phyloP scores from a whole-genome alignment of 1,284 basidiomycete species.

The Irpex sp. region DNA sequence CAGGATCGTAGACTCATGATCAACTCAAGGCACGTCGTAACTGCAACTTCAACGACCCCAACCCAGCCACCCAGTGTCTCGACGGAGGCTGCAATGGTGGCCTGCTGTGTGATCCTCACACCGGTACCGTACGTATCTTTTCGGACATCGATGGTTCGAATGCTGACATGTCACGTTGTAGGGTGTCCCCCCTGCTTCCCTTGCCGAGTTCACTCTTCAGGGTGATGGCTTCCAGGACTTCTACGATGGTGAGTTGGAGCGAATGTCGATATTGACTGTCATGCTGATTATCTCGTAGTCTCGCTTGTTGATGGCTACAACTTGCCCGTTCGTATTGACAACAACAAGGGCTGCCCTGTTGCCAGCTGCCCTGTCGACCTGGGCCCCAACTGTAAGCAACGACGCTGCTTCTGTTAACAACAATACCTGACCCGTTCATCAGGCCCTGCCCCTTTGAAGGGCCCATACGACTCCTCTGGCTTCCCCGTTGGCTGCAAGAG shows the following conservation, averaged over 20 bases:
- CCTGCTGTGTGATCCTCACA: slow-evolving; percentile 35
- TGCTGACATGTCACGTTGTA: slow-evolving; percentile 8
- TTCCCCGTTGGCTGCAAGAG: slow-evolving; percentile 41
- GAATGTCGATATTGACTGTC: not conserved
- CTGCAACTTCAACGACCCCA: slow-evolving; percentile 38
- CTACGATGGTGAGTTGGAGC: slow-evolving; percentile 34
- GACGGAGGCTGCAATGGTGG: slow-evolving; percentile 47
- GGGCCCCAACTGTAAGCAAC: slow-evolving; percentile 30
- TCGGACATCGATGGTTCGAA: not conserved
- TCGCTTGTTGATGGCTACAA: slow-evolving; percentile 41
- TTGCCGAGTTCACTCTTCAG: slow-evolving; percentile 41
- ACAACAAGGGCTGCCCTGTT: slow-evolving; percentile 36
- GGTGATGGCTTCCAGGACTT: slow-evolving; percentile 29
- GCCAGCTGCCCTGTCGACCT: slow-evolving; percentile 42
- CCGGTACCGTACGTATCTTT: slow-evolving; percentile 31
- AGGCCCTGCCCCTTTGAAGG: slow-evolving; percentile 35
- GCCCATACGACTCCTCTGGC: slow-evolving; percentile 34
- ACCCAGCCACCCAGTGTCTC: slow-evolving; percentile 38
- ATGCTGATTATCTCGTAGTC: slow-evolving; percentile 18
- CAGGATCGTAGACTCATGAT: not conserved
- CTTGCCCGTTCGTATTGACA: slow-evolving; percentile 37
- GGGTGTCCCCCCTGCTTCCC: slow-evolving; percentile 40
- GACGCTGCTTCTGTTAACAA: not conserved
- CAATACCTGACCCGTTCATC: not conserved
- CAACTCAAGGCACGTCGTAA: slow-evolving; percentile 34